Evolutionary conservation across 139 green algal genomes (phyloP).

Genomic region (Dunaliella sp.): DNA sequence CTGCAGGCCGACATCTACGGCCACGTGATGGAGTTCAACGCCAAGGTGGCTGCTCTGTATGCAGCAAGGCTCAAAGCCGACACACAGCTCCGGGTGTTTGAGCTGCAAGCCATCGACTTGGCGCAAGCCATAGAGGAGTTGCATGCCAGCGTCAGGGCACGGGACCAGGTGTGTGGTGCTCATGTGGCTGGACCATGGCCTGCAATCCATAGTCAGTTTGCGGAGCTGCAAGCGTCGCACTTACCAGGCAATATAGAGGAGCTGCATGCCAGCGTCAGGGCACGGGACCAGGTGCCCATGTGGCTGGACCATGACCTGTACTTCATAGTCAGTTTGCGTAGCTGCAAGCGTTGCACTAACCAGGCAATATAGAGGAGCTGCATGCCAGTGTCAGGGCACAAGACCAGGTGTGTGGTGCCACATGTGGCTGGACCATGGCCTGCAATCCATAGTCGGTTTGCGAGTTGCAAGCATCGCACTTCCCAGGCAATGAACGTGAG

Average conservation of each 20-base stretch:
- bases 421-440: too few species aligned
- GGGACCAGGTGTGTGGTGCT: background rate
- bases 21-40: conserved; percentile 12
- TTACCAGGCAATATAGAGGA: too few species aligned
- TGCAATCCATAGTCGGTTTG: background rate
- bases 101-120: background rate
- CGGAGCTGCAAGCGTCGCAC: too few species aligned
- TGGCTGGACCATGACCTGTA: too few species aligned
- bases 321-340: background rate
- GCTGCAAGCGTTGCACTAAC: too few species aligned
- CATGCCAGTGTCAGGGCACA: background rate
- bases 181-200: too few species aligned
- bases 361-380: background rate
- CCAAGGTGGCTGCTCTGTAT: background rate
- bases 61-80: background rate
- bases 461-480: too few species aligned
- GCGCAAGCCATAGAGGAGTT: background rate
- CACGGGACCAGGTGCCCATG: background rate
- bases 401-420: background rate
- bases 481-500: too few species aligned
- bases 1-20: conserved; percentile 15
- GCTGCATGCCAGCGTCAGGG: background rate
- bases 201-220: background rate
- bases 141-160: background rate
- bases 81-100: background rate